Evolutionary conservation across 352 stramenopile species (phyloP).

Genomic region (Phytophthora tentaculata): DNA sequence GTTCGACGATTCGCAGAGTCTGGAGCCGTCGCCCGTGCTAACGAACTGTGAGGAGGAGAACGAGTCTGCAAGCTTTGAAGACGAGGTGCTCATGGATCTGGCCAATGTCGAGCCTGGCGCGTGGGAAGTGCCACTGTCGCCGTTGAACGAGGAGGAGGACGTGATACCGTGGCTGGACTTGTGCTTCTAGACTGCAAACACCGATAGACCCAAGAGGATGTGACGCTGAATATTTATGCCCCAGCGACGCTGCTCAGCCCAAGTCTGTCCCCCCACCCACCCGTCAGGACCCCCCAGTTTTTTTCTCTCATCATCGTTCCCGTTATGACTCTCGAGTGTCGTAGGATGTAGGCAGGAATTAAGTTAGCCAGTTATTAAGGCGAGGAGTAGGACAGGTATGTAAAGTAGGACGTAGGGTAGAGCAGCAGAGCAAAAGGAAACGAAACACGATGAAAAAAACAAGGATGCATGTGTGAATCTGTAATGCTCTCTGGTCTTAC

Average conservation of each 20-base stretch:
- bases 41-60: constrained; percentile 30
- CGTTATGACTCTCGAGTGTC: constrained; percentile 34
- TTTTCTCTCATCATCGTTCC: constrained; percentile 39
- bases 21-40: constrained; percentile 32
- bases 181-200: constrained; percentile 60
- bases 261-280: constrained; percentile 9
- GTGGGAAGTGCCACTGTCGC: constrained; percentile 84
- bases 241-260: constrained; percentile 26
- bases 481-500: background rate
- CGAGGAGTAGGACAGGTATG: constrained; percentile 38
- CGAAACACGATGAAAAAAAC: constrained; percentile 32
- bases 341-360: constrained; percentile 41
- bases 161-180: constrained; percentile 87
- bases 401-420: constrained; percentile 38
- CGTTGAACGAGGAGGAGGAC: constrained; percentile 84
- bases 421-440: constrained; percentile 28
- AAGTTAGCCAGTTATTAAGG: constrained; percentile 48
- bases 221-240: constrained; percentile 56
- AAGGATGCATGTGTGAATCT: background rate
- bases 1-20: constrained; percentile 41
- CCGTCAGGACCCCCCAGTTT: too few species aligned
- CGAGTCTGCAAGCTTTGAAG: constrained; percentile 58
- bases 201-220: constrained; percentile 43
- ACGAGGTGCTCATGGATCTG: constrained; percentile 75
- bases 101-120: constrained; percentile 76